phyloP scores from a whole-genome alignment of 331 rosid genomes.

The Cucumis variabilis region DNA sequence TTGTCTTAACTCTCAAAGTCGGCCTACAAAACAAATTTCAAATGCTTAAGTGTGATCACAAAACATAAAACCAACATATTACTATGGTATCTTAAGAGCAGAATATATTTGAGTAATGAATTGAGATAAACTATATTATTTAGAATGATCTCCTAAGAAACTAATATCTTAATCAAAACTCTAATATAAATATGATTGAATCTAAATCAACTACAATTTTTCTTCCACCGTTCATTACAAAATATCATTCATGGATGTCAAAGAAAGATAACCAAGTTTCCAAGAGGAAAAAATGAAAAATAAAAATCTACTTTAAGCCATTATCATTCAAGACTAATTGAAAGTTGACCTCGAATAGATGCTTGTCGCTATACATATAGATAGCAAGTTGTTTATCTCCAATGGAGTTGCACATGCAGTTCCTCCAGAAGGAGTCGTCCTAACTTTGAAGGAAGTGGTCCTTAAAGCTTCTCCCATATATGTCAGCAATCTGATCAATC shows the following conservation, averaged over 20 bases:
- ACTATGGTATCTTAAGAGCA: background rate
- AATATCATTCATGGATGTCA: background rate
- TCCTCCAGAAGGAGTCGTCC: conserved; percentile 98
- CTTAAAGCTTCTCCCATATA: conserved; percentile 97
- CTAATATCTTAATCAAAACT: background rate
- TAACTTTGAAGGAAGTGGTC: conserved; percentile 92
- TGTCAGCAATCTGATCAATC: conserved; percentile 72
- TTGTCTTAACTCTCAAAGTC: too few species aligned
- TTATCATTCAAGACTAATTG: background rate
- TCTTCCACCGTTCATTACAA: background rate
- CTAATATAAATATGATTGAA: background rate
- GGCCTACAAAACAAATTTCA: too few species aligned
- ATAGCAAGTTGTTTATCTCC: conserved; percentile 99
- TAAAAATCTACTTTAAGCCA: background rate
- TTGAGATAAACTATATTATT: background rate
- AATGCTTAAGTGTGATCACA: too few species aligned
- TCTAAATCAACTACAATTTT: background rate
- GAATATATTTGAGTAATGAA: background rate
- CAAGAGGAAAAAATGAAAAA: too few species aligned
- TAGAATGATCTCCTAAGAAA: background rate
- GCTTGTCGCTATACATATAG: conserved; percentile 83
- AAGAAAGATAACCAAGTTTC: background rate
- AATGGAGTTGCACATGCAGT: conserved; percentile 93
- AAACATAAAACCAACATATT: too few species aligned
- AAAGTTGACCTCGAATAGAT: conserved; percentile 79